Evolutionary conservation across 2,329 filamentous ascomycete genomes (phyloP).

Genomic region (Xenosphaeropsis pyriputrescens): DNA sequence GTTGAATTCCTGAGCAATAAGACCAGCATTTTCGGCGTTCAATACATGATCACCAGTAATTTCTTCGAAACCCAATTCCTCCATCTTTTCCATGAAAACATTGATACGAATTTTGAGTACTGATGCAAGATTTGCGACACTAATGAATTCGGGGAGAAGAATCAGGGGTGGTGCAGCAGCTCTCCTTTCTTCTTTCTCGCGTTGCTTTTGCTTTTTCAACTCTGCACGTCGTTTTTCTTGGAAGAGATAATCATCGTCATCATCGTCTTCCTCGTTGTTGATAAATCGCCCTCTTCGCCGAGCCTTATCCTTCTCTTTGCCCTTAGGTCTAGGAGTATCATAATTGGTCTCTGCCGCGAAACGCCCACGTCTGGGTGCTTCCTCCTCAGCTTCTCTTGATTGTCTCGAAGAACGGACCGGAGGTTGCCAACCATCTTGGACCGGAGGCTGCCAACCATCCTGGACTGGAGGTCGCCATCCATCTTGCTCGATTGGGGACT

Average conservation of each 20-base stretch:
- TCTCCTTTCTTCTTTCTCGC: conserved; percentile 25
- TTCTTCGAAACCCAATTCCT: conserved; percentile 80
- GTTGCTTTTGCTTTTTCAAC: conserved; percentile 24
- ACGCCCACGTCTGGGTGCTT: not conserved
- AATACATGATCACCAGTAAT: conserved; percentile 72
- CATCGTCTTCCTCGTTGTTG: conserved; percentile 14
- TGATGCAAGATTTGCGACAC: conserved; percentile 65
- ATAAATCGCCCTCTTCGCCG: conserved; percentile 13
- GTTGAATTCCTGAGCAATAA: conserved; percentile 86
- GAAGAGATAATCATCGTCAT: conserved; percentile 9
- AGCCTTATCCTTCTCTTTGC: conserved; percentile 15
- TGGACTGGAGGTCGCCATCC: too few relatives aligned
- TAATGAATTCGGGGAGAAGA: conserved; percentile 81
- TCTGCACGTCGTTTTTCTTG: conserved; percentile 14
- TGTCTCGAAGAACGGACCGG: too few relatives aligned
- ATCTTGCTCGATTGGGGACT: too few relatives aligned
- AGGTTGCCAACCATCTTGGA: too few relatives aligned
- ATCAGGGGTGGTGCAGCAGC: conserved; percentile 41
- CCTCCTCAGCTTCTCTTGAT: not conserved
- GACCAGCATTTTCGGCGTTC: conserved; percentile 76
- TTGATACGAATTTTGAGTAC: conserved; percentile 57
- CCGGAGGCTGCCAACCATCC: too few relatives aligned
- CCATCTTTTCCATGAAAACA: conserved; percentile 60
- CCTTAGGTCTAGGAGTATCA: conserved; percentile 7
- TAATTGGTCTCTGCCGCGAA: conserved; percentile 2